Conservation (phyloP, 2,329 filamentous ascomycete species). For the Talaromyces amestolkiae region DNA sequence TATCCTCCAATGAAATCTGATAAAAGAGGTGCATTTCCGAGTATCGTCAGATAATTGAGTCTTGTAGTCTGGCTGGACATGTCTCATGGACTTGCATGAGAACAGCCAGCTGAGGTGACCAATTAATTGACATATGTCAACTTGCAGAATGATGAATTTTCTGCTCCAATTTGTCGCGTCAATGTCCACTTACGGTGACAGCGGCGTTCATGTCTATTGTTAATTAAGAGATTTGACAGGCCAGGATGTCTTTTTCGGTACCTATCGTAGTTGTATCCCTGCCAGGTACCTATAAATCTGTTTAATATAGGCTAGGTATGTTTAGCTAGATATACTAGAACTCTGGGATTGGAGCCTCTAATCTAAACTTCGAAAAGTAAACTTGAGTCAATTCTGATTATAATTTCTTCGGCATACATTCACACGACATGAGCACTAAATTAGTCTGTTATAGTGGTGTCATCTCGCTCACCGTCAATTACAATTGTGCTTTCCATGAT, state of each 20-base stretch:
- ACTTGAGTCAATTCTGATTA: neutral
- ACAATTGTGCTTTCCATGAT: neutral
- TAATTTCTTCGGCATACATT: neutral
- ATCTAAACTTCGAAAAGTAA: neutral
- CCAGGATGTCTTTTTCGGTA: neutral
- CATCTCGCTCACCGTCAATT: neutral
- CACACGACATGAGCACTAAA: neutral
- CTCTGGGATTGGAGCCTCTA: neutral
- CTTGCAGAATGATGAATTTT: neutral
- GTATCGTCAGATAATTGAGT: neutral
- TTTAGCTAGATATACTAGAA: neutral
- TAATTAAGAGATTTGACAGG: constrained; percentile 19
- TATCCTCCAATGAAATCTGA: neutral
- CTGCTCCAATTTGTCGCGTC: constrained; percentile 28
- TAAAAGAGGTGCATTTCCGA: neutral
- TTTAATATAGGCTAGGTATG: neutral
- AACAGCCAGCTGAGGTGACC: neutral
- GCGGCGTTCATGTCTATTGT: constrained; percentile 33
- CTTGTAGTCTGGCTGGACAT: neutral
- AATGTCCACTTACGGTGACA: constrained; percentile 42
- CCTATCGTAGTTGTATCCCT: neutral
- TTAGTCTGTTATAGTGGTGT: neutral
- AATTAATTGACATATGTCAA: neutral
- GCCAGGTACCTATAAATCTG: neutral
- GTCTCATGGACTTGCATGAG: constrained; percentile 9